phyloP scores from a whole-genome alignment of 2,329 filamentous ascomycete genomes.

The Fusarium bactridioides region DNA sequence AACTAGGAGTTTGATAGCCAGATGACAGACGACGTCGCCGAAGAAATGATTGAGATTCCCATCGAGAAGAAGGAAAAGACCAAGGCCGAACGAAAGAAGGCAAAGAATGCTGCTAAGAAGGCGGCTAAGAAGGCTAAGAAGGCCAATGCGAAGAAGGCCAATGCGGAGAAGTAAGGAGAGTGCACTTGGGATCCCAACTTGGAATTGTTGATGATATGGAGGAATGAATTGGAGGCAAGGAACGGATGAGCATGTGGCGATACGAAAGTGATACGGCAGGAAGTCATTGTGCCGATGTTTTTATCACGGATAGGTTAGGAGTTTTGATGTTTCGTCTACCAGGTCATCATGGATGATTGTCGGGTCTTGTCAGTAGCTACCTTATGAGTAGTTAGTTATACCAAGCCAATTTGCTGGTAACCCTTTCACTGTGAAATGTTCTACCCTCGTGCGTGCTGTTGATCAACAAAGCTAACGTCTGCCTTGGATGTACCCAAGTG shows the following conservation, averaged over 20 bases:
- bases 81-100: background rate
- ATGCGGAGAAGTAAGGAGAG: background rate
- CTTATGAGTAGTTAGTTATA: background rate
- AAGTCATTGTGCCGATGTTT: background rate
- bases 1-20: background rate
- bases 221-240: too few species aligned
- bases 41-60: background rate
- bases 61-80: accelerated
- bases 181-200: accelerated
- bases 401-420: background rate
- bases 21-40: background rate
- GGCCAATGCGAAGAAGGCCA: background rate
- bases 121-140: background rate
- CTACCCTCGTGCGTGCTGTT: background rate
- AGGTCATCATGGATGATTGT: too few species aligned
- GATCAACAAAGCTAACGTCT: background rate
- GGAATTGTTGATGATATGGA: accelerated
- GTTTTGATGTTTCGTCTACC: background rate
- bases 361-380: background rate
- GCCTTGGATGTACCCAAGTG: too few species aligned
- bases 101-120: background rate
- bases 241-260: background rate
- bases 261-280: background rate
- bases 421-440: background rate
- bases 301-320: background rate